These are phyloP conservation scores for Leccinum imitatum DNA, from an alignment of 768 basidiomycete genomes.

Conservation along the genomic window DNA sequence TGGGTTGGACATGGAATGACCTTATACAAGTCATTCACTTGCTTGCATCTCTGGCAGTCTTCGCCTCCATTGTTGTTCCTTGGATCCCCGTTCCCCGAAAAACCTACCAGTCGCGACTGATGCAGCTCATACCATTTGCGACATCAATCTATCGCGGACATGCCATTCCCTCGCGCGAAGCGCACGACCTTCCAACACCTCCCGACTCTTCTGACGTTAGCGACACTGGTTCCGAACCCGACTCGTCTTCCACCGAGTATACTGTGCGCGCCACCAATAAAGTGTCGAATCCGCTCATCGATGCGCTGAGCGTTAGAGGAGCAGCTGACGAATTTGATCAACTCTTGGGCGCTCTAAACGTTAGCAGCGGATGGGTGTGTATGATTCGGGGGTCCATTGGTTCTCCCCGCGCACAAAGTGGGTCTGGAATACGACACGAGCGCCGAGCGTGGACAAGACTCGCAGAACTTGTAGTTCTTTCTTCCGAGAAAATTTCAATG, in stretches of 20 bases:
- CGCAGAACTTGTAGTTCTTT: conserved; percentile 46
- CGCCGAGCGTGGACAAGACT: conserved; percentile 51
- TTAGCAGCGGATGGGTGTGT: conserved; percentile 37
- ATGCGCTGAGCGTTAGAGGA: conserved; percentile 39
- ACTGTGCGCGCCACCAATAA: conserved; percentile 22
- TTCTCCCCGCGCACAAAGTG: neutral
- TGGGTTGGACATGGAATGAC: conserved; percentile 49
- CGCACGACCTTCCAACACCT: conserved; percentile 27
- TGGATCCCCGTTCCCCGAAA: conserved; percentile 38
- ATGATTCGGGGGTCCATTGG: conserved; percentile 31
- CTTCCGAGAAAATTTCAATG: conserved; percentile 25
- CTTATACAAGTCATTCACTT: conserved; percentile 65
- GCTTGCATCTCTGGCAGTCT: conserved; percentile 59
- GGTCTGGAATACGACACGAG: conserved; percentile 34
- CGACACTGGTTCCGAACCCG: conserved; percentile 28
- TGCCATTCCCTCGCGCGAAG: conserved; percentile 2
- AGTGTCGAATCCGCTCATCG: conserved; percentile 13
- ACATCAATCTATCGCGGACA: conserved; percentile 11
- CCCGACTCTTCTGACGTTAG: conserved; percentile 27
- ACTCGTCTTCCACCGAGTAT: conserved; percentile 31
- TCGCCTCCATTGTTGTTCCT: conserved; percentile 53
- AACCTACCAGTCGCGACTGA: conserved; percentile 22
- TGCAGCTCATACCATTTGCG: conserved; percentile 28
- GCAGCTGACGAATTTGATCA: conserved; percentile 37
- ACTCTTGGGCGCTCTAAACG: conserved; percentile 41